A percentile compares a stretch with the other conserved stretches of the same genome.
These are phyloP conservation scores for Tylopilus felleus DNA, from an alignment of 768 basidiomycete species.

Conservation along the genomic window DNA sequence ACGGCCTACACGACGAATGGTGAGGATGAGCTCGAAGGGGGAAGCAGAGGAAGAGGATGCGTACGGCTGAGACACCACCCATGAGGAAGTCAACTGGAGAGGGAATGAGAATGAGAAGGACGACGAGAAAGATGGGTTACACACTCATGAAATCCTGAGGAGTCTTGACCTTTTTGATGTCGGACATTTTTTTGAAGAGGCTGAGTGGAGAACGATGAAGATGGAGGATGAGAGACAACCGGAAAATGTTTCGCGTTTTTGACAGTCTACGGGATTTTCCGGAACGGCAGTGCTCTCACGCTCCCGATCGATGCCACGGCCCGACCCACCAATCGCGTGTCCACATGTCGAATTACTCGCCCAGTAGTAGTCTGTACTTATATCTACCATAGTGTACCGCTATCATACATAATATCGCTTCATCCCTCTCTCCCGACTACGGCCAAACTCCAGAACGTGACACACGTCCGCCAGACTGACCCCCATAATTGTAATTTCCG, in stretches of 20 bases:
- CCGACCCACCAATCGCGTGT: conserved; percentile 9
- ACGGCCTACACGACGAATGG: conserved; percentile 63
- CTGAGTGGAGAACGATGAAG: conserved; percentile 49
- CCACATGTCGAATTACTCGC: conserved; percentile 6
- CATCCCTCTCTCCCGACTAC: conserved; percentile 13
- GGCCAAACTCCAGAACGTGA: conserved; percentile 29
- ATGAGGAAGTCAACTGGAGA: conserved; percentile 84
- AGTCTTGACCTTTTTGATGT: conserved; percentile 79
- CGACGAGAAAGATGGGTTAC: background rate
- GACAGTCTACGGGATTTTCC: conserved; percentile 32
- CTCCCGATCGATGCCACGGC: conserved; percentile 22
- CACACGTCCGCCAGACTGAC: conserved; percentile 20
- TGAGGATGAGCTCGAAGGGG: conserved; percentile 12
- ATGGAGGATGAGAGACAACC: conserved; percentile 42
- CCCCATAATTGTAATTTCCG: conserved; percentile 22
- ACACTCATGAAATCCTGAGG: conserved; percentile 87
- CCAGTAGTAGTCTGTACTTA: conserved; percentile 8
- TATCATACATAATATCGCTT: conserved; percentile 15
- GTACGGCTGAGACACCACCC: conserved; percentile 91
- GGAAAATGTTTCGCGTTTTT: conserved; percentile 50
- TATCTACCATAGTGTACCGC: conserved; percentile 9
- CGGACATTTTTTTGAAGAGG: conserved; percentile 67
- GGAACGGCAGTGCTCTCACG: conserved; percentile 28
- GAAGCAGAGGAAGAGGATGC: conserved; percentile 25
- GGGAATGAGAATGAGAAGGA: conserved; percentile 13